Percentiles rank a stretch among this genome's conserved stretches.
Evolutionary conservation across 805 yeast genomes (phyloP).

Genomic region (Lipomyces chichibuensis): DNA sequence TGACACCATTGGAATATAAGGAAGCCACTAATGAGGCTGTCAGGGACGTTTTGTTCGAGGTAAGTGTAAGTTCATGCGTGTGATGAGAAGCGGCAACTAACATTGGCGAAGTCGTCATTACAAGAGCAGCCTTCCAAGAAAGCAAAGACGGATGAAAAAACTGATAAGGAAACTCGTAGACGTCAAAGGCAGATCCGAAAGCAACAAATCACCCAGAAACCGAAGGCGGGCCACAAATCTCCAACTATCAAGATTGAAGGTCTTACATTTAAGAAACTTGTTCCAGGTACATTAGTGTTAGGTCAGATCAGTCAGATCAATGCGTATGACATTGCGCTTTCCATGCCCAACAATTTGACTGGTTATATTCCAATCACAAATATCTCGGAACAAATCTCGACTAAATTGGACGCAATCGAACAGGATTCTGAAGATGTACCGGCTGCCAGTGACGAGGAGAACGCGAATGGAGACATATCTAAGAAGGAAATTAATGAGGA

Average conservation of each 20-base stretch:
- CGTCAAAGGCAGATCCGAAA: constrained; percentile 26
- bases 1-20: constrained; percentile 87
- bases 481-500: constrained; percentile 39
- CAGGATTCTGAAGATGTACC: constrained; percentile 51
- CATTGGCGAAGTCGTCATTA: constrained; percentile 12
- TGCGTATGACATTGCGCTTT: constrained; percentile 63
- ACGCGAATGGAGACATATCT: constrained; percentile 37
- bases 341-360: constrained; percentile 77
- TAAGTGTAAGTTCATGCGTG: constrained; percentile 1
- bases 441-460: constrained; percentile 45
- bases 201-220: constrained; percentile 22
- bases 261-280: constrained; percentile 61
- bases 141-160: constrained; percentile 3
- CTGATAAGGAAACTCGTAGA: constrained; percentile 12
- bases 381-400: constrained; percentile 65
- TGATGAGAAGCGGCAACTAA: not conserved
- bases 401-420: constrained; percentile 56
- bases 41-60: constrained; percentile 75
- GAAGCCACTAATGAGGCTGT: constrained; percentile 93
- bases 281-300: constrained; percentile 71
- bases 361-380: constrained; percentile 79
- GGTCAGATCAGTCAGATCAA: constrained; percentile 73
- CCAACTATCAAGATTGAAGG: constrained; percentile 49
- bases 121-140: constrained; percentile 26
- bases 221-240: not conserved